Conservation (phyloP, 2,329 filamentous ascomycete species). For the Fusarium haematococcum region DNA sequence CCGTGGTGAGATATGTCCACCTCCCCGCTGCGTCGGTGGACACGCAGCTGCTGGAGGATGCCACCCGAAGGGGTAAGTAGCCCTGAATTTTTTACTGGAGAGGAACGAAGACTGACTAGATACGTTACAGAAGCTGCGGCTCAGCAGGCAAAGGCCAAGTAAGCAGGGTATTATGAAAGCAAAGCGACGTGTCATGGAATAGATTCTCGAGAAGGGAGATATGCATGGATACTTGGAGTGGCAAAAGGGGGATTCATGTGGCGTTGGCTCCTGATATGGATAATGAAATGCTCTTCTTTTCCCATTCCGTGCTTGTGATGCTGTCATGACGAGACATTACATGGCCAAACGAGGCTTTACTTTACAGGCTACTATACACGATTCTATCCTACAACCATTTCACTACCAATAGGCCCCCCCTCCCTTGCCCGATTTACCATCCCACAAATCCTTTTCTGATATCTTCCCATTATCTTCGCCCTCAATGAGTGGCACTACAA, state of each 20-base stretch:
- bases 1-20: conserved; percentile 93
- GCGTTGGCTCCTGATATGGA: conserved; percentile 46
- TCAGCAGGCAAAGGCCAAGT: conserved; percentile 68
- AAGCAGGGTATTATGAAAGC: conserved; percentile 31
- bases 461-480: conserved; percentile 51
- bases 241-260: conserved; percentile 36
- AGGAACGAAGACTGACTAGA: conserved; percentile 7
- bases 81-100: neutral
- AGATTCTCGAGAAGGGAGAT: conserved; percentile 12
- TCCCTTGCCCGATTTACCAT: conserved; percentile 53
- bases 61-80: conserved; percentile 81
- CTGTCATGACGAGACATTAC: neutral
- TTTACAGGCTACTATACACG: neutral
- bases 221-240: conserved; percentile 33
- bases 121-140: conserved; percentile 64
- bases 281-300: conserved; percentile 43
- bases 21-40: conserved; percentile 86
- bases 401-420: conserved; percentile 55
- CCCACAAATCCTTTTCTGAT: conserved; percentile 50
- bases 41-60: conserved; percentile 88
- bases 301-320: conserved; percentile 8
- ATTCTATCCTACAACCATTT: neutral
- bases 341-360: neutral
- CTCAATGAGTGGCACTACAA: conserved; percentile 59
- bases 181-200: conserved; percentile 15